Percentiles rank a stretch among this genome's conserved stretches.
phyloP scores from a whole-genome alignment of 805 yeast species.

The baker's yeast (Saccharomyces cerevisiae) region DNA sequence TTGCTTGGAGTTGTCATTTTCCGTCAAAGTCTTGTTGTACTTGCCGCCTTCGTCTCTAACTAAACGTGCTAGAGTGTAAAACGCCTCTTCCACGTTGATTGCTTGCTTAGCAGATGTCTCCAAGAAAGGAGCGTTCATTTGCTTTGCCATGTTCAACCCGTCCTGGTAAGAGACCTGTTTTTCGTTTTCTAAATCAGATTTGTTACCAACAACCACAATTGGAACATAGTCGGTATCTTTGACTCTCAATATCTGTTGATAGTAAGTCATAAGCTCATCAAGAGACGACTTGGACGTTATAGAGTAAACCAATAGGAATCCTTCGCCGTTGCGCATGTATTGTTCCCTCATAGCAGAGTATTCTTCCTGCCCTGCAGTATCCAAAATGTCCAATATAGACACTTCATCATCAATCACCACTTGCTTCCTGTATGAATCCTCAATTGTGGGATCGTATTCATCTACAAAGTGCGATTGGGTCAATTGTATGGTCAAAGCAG shows the following conservation, averaged over 20 bases:
- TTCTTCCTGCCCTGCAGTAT: conserved; percentile 96
- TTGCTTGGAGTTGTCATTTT: neutral
- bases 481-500: conserved; percentile 87
- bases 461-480: conserved; percentile 91
- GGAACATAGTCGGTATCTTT: conserved; percentile 70
- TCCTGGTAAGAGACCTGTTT: conserved; percentile 64
- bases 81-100: conserved; percentile 77
- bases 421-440: conserved; percentile 79
- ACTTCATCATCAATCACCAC: conserved; percentile 71
- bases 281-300: conserved; percentile 76
- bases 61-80: conserved; percentile 54
- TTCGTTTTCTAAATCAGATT: conserved; percentile 61
- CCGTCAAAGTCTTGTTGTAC: neutral
- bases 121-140: conserved; percentile 61
- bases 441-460: conserved; percentile 96
- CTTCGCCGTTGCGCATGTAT: conserved; percentile 92
- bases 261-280: conserved; percentile 70
- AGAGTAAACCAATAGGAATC: conserved; percentile 78
- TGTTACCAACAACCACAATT: conserved; percentile 65
- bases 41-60: conserved; percentile 32
- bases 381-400: conserved; percentile 74
- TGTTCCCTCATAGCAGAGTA: conserved; percentile 86
- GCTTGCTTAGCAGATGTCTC: conserved; percentile 90
- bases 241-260: conserved; percentile 66
- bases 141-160: conserved; percentile 51